Conservation (phyloP, 1,139 yeast species). For the Saccharomyces hybrid region DNA sequence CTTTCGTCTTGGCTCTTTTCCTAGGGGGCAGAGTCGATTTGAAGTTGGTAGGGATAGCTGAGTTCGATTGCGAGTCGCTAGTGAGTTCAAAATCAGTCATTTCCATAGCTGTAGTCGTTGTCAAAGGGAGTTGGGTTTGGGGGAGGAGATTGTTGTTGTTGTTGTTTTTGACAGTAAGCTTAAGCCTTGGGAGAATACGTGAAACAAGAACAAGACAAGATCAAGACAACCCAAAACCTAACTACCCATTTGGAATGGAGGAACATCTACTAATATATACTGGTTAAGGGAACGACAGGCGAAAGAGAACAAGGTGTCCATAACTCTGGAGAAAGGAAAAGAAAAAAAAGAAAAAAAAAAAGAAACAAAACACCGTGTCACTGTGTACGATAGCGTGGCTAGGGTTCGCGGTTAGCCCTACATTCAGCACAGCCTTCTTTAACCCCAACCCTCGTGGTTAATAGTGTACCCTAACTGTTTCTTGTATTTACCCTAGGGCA, state of each 20-base stretch:
- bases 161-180: background rate
- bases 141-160: background rate
- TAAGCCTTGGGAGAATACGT: background rate
- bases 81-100: slow-evolving; percentile 1
- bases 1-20: slow-evolving; percentile 91
- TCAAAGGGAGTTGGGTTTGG: background rate
- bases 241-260: background rate
- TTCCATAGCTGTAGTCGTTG: background rate
- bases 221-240: background rate
- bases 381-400: no score
- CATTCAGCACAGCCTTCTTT: background rate
- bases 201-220: background rate
- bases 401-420: background rate
- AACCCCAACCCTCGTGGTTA: no score
- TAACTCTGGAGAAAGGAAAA: background rate
- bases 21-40: slow-evolving; percentile 72
- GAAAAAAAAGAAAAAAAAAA: background rate
- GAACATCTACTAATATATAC: background rate
- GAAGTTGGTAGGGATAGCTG: slow-evolving; percentile 32
- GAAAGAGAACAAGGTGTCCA: background rate
- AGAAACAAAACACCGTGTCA: background rate
- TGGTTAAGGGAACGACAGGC: background rate
- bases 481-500: no score
- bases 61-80: background rate
- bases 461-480: no score